Evolutionary conservation across 768 basidiomycete species (phyloP), one percentile per base, ranked within the genome.

Genomic region (Mrakia gelida): DNA sequence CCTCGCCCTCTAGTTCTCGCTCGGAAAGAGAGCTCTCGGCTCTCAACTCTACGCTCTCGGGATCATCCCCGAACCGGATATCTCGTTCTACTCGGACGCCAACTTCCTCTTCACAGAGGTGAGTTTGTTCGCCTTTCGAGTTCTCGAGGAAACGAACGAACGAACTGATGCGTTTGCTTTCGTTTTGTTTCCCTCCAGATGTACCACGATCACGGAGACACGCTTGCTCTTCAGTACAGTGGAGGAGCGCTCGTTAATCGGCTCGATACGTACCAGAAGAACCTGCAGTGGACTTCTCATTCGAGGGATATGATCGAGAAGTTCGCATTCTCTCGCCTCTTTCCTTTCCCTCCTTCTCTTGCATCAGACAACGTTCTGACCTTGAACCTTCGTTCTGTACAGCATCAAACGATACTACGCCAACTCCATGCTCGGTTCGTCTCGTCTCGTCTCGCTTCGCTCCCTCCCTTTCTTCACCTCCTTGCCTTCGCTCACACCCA

Each of bases 241-340:
- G 97, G 97, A 1, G 95, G 93, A 82, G 94, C 94, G 0, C 89
- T 98, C 13, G 95, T 98, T 65, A 98, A 98, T 81, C 88, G 95
- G 2, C 94, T 98, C 10, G 95, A 98, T 83, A 97, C 93, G 0
- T 98, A 98, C 82, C 90, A 95, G 61, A 89, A 94, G 41, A 94
- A 95, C 88, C 93, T 93, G 0, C 94, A 97, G 80, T 98, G 96
- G 95, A 94, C 94, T 82, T 95, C 93, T 81, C 96, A 98, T 84
- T 97, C 95, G 1, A 87, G 96, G 52, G 95, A 98, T 83, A 93
- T 98, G 81, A 81, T 85, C 10, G 83, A 82, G 81, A 71, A 75
- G 67, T 70, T 34, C 10, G 67, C 7, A 21, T 32, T 21, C 34
- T 16, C 5, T 21, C n/a, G 38, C 13, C 28, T 38, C 32, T n/a